These are phyloP conservation scores for Tarenaya hassleriana DNA, from an alignment of 345 rosid genomes.

Conservation along the genomic window DNA sequence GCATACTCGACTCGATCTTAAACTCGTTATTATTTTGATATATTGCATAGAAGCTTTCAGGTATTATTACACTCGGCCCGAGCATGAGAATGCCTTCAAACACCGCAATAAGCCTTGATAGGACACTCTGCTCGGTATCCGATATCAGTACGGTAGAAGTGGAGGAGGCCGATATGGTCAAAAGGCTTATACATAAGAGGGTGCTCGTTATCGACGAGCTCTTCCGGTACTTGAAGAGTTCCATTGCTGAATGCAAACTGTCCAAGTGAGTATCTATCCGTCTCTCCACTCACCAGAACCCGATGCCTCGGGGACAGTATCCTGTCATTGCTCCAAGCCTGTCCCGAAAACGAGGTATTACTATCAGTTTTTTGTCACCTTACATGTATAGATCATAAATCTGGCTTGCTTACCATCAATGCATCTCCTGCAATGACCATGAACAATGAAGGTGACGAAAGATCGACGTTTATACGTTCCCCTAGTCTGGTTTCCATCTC, in stretches of 20 bases:
- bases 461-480: constrained; percentile 33
- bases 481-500: constrained; percentile 47
- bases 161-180: constrained; percentile 29
- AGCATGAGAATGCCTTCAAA: constrained; percentile 14
- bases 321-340: constrained; percentile 44
- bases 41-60: not conserved
- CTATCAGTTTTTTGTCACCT: not conserved
- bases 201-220: constrained; percentile 34
- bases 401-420: constrained; percentile 35
- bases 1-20: no score
- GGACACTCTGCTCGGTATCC: constrained; percentile 23
- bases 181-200: constrained; percentile 32
- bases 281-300: constrained; percentile 31
- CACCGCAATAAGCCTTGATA: constrained; percentile 38
- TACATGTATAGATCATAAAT: constrained; percentile 5
- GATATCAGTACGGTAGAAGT: constrained; percentile 22
- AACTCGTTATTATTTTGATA: constrained; percentile 4
- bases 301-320: constrained; percentile 32
- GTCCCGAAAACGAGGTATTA: constrained; percentile 1
- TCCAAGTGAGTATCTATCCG: constrained; percentile 34
- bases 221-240: constrained; percentile 26
- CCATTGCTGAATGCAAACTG: constrained; percentile 29
- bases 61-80: constrained; percentile 4
- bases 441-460: constrained; percentile 41
- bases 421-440: constrained; percentile 55